Evolutionary conservation across 495 filamentous ascomycete species (phyloP), one percentile per base, ranked within the genome.

Genomic region (Talaromyces proteolyticus): DNA sequence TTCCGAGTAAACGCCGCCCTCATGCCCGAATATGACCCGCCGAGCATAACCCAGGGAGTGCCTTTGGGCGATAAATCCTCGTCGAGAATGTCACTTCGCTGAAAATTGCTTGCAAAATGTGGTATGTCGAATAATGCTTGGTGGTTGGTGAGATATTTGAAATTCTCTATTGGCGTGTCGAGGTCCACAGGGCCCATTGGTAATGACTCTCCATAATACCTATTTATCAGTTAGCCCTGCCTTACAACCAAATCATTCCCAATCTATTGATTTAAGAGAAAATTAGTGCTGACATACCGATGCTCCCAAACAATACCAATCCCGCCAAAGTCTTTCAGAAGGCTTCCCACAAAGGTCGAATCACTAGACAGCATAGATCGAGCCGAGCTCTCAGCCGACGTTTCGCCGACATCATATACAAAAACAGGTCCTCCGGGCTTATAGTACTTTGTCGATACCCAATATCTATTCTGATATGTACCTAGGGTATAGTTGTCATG

Each of bases 291-390:
- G 25, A 59, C 66, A 43, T 25, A 82, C 70, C 79, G 60, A 52
- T 82, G 79, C 54, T 82, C 79, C 79, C 79, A 82, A 1, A 74
- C 59, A 26, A 82, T 77, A 1, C 77, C 79, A 25, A 82, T 65
- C 0, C 68, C 79, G 11, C 66, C 60, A 44, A 78, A 74, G 24
- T 76, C 65, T 37, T 69, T 48, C 18, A 81, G 57, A 36, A 76
- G 51, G 14, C 74, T 63, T 23, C 68, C 50, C 17, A 55, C 19
- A 20, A 52, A 63, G 24, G 65, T 50, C n/a, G 53, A 47, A 1
- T 57, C 53, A 25, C 70, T 70, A 20, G 62, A 65, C 41, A 81
- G 53, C 43, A 65, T 56, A 4, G 42, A 20, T 34, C 56, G 41
- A 10, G 61, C 62, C 4, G 55, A 36, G 0, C 16, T 23, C 38